Evolutionary conservation across 768 basidiomycete species (phyloP), one percentile per base, ranked within the genome.

Genomic region (Suillus sp.): DNA sequence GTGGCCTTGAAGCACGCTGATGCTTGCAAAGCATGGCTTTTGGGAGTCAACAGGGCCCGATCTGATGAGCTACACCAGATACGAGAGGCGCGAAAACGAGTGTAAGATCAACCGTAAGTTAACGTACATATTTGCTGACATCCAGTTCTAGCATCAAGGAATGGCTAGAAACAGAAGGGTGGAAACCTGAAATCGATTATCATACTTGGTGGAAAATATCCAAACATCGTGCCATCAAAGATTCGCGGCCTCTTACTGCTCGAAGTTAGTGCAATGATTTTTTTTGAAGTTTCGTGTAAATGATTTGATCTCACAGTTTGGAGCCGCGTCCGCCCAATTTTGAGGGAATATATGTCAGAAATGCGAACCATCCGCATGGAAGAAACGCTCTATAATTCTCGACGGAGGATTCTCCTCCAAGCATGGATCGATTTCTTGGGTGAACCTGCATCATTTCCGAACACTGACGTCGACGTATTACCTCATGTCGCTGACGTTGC

Each of bases 351-450:
- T 59, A 74, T 74, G 74, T 38, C 65, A 16, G 67, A 62, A 18
- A 77, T 75, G 75, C 73, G 68, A 60, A 74, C 71, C 55, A 67
- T 74, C 61, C 66, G 70, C 25, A 67, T 68, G 65, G 74, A 74
- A 63, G 72, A 75, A 47, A 72, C 59, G 47, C 66, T 74, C 9
- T 77, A 74, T 35, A 45, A 59, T 53, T 16, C 30, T 56, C 72
- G 75, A 62, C 75, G 74, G 42, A 64, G 59, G 34, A 8, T 65
- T 55, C 72, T 76, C 47, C 42, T 68, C 57, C 68, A 74, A 32
- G 66, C 68, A 55, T 74, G 74, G 75, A 18, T 59, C 35, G 63
- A 64, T 9, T 74, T 75, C 7, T 57, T 58, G n/a, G 22, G 20
- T 34, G 22, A 59, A 25, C 35, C 18, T 74, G 73, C 64, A n/a